Base-by-base conservation (phyloP, 176 grass and related monocot genomes). In the Metroxylon sagu region DNA sequence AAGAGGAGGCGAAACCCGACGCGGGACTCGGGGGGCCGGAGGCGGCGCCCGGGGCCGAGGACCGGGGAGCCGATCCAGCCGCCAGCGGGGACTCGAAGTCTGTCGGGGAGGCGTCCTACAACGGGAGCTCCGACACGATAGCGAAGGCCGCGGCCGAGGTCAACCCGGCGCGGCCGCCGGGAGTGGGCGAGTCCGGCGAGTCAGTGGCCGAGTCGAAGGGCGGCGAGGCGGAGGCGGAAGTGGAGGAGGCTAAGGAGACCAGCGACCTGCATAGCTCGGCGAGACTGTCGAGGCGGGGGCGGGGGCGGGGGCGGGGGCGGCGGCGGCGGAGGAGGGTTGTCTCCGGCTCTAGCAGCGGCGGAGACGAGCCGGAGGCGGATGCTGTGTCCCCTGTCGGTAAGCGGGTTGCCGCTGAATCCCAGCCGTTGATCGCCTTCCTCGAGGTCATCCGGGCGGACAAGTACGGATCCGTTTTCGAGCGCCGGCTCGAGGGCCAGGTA, bases 401-500 rank as follows among this genome's bases (percentile, higher is more conserved):
- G 14, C 49, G 74, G 43, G 52, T 80, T 23, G 70, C 52, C 19
- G 61, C 78, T 4, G 78, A 90, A 72, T 64, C 78, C 39, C 71
- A 80, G 61, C 69, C 81, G 69, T 83, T 91, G 51, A 15, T 76
- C 26, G 65, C 62, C 3, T 70, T 97, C 73, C 80, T 97, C 48
- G 78, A 88, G 69, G 66, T 66, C 39, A 31, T 97, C 49, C 75
- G 66, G 50, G 62, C 81, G 63, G 80, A 78, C 76, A 90, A 88
- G 66, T 66, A 62, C 16, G 87, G 75, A 27, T 53, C 84, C 58
- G 29, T 85, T 63, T 97, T 97, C 78, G 71, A 88, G 53, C 83
- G 86, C 52, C 84, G 92, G 59, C 87, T 85, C 71, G 87, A 87
- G 58, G 79, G 66, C 60, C 92, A 90, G 92, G 92, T 96, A 87